Conservation (phyloP, 352 stramenopile species). For the Phytophthora rubi region DNA sequence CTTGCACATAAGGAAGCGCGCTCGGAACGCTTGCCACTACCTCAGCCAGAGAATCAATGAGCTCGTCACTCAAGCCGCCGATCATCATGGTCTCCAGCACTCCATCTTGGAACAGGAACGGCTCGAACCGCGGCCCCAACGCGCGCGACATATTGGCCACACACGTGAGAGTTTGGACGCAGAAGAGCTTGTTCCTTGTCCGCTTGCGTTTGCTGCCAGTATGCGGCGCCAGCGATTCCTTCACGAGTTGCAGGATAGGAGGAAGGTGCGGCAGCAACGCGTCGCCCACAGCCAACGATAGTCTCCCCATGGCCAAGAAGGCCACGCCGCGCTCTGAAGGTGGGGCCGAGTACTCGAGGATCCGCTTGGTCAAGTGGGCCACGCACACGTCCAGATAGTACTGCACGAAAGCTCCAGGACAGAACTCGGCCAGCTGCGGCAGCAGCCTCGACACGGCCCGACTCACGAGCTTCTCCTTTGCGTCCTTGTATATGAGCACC, state of each 20-base stretch:
- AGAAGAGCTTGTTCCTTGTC: constrained; percentile 80
- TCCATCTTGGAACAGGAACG: constrained; percentile 70
- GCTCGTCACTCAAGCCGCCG: constrained; percentile 92
- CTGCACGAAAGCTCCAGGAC: constrained; percentile 93
- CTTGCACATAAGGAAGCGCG: constrained; percentile 91
- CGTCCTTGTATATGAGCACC: constrained; percentile 93
- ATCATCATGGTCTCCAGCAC: constrained; percentile 88
- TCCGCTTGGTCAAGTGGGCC: constrained; percentile 84
- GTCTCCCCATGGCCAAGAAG: constrained; percentile 93
- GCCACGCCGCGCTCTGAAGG: constrained; percentile 79
- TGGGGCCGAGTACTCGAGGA: constrained; percentile 61
- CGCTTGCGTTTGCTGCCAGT: constrained; percentile 47
- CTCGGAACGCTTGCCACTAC: constrained; percentile 92
- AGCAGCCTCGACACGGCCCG: constrained; percentile 88
- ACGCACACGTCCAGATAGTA: constrained; percentile 91
- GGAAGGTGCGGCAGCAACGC: constrained; percentile 85
- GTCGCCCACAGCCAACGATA: constrained; percentile 92
- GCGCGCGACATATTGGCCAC: constrained; percentile 78
- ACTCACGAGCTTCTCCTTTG: constrained; percentile 88
- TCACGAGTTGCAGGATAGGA: constrained; percentile 82
- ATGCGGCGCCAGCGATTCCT: constrained; percentile 71
- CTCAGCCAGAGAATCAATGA: constrained; percentile 94
- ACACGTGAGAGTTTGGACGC: constrained; percentile 83
- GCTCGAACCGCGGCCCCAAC: constrained; percentile 66
- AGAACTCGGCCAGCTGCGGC: constrained; percentile 93